These are phyloP conservation scores for Scutellaria barbata DNA, from an alignment of 257 asterid genomes.

Conservation along the genomic window DNA sequence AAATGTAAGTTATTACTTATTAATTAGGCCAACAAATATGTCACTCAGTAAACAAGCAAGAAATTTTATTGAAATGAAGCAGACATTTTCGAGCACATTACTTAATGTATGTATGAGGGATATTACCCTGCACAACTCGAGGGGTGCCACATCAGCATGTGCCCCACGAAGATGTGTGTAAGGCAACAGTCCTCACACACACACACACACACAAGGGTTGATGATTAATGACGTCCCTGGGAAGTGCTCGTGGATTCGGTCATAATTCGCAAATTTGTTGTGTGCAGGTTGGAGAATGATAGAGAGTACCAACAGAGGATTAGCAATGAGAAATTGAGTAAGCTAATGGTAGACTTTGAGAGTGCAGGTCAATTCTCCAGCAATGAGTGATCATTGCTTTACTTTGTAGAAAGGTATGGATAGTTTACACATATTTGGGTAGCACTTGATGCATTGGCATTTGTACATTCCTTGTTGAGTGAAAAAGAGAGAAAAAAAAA, in stretches of 20 bases:
- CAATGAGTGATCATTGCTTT: neutral
- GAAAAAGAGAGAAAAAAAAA: neutral
- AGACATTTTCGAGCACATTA: neutral
- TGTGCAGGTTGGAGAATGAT: slow-evolving; percentile 60
- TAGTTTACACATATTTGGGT: slow-evolving; percentile 12
- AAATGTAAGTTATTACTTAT: slow-evolving; percentile 25
- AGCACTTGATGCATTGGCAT: slow-evolving; percentile 13
- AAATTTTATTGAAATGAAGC: too few species aligned
- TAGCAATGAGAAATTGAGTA: slow-evolving; percentile 74
- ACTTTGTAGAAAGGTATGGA: neutral
- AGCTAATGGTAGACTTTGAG: slow-evolving; percentile 78
- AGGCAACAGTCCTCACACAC: neutral
- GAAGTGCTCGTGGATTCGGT: too few species aligned
- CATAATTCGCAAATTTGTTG: neutral
- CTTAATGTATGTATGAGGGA: too few species aligned
- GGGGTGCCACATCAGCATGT: neutral
- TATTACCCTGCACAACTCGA: slow-evolving; percentile 3
- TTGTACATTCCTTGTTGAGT: slow-evolving; percentile 36
- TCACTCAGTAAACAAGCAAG: too few species aligned
- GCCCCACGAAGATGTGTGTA: neutral
- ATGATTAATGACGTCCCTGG: neutral
- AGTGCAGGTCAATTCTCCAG: slow-evolving; percentile 33
- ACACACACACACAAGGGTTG: neutral
- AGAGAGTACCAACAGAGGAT: slow-evolving; percentile 67
- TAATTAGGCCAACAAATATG: neutral